These are phyloP conservation scores for Xylaria grammica DNA, from an alignment of 495 filamentous ascomycete species.

Conservation along the genomic window DNA sequence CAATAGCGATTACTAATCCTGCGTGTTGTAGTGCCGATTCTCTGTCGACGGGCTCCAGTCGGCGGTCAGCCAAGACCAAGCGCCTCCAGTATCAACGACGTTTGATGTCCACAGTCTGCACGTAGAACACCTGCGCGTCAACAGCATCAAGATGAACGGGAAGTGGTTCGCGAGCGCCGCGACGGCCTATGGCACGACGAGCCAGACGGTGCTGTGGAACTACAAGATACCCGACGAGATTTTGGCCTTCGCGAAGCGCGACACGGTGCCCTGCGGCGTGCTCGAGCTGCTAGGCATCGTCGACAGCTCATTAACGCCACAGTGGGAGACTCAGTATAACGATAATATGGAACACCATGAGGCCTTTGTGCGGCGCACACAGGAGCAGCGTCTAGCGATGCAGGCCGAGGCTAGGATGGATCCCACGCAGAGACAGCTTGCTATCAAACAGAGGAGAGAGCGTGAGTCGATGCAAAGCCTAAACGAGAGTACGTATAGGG, in stretches of 20 bases:
- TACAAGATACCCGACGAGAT: slow-evolving; percentile 63
- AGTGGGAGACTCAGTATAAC: slow-evolving; percentile 57
- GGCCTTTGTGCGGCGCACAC: slow-evolving; percentile 38
- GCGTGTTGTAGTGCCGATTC: no score
- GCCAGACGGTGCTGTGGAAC: slow-evolving; percentile 63
- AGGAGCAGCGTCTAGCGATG: slow-evolving; percentile 49
- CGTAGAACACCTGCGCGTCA: slow-evolving; percentile 48
- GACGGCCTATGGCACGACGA: slow-evolving; percentile 59
- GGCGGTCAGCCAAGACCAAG: slow-evolving; percentile 43
- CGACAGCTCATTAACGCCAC: slow-evolving; percentile 57
- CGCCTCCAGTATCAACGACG: slow-evolving; percentile 25
- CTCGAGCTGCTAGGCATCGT: slow-evolving; percentile 60
- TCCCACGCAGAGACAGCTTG: slow-evolving; percentile 51
- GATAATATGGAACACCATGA: slow-evolving; percentile 43
- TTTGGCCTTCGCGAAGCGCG: slow-evolving; percentile 53
- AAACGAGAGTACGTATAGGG: slow-evolving; percentile 44
- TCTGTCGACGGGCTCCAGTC: slow-evolving; percentile 46
- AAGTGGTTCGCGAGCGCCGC: slow-evolving; percentile 64
- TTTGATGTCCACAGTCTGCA: slow-evolving; percentile 44
- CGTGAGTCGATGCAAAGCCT: slow-evolving; percentile 45
- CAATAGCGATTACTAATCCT: no score
- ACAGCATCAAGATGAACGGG: slow-evolving; percentile 40
- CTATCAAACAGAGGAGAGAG: slow-evolving; percentile 39
- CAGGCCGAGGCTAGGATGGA: slow-evolving; percentile 52
- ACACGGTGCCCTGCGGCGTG: slow-evolving; percentile 66